phyloP scores from a whole-genome alignment of 1,139 yeast genomes.

The Candida pseudocylindracea region DNA sequence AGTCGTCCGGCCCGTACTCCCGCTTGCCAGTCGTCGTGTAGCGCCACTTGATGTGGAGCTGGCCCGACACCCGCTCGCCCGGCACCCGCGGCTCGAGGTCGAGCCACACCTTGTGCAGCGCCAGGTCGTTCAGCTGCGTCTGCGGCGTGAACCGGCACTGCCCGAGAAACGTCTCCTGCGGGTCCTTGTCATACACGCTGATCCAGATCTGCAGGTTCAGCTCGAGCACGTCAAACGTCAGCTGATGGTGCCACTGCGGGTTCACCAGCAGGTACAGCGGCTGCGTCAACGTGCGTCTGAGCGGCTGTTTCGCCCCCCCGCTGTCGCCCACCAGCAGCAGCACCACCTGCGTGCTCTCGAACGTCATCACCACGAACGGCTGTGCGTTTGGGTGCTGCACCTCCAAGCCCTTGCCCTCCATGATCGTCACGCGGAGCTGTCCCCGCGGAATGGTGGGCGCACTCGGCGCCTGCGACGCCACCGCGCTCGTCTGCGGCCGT shows the following conservation, averaged over 20 bases:
- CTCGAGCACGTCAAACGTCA: conserved; percentile 79
- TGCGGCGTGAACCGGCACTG: conserved; percentile 57
- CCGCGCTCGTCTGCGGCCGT: too few relatives aligned
- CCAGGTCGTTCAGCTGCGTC: conserved; percentile 16
- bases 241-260: conserved; percentile 81
- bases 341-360: conserved; percentile 79
- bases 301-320: conserved; percentile 14
- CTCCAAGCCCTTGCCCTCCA: conserved; percentile 52
- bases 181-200: conserved; percentile 66
- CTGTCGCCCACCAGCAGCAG: conserved; percentile 5
- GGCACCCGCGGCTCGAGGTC: conserved; percentile 48
- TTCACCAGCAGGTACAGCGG: conserved; percentile 30
- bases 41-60: conserved; percentile 51
- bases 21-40: conserved; percentile 49
- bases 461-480: too few relatives aligned
- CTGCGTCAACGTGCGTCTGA: conserved; percentile 44
- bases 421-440: conserved; percentile 55
- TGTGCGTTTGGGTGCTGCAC: conserved; percentile 27
- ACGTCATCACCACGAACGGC: conserved; percentile 87
- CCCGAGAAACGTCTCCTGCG: conserved; percentile 71
- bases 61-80: conserved; percentile 62
- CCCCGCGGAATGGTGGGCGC: conserved; percentile 14
- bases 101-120: conserved; percentile 41
- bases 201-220: conserved; percentile 66
- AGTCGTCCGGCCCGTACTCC: conserved; percentile 83